Base-by-base conservation (phyloP, 2,329 filamentous ascomycete species). In the Ophiostoma tasmaniense region DNA sequence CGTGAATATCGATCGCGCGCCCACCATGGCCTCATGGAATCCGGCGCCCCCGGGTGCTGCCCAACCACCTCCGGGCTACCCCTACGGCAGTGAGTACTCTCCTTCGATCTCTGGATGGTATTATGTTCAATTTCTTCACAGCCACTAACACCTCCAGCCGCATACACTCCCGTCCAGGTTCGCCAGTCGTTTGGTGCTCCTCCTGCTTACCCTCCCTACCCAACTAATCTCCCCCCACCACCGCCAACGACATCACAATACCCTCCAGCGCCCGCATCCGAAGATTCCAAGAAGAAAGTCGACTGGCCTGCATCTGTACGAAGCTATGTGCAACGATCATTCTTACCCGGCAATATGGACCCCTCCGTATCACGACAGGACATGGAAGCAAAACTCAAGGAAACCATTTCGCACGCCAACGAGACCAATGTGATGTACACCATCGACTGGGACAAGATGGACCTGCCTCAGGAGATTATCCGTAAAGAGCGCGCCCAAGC, bases 301-400 rank as follows among this genome's bases (percentile, higher is more conserved):
- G 87, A 90, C 74, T 98, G 92, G 89, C 89, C 93, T 39, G 82
- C 86, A 61, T 86, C 89, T n/a, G 92, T 98, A 71, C 90, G 93
- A 74, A 83, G 85, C 73, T 98, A 97, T 80, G 94, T 98, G 39
- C 90, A 93, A 75, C 89, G 93, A 75, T 93, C 93, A 33, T 98
- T 98, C 77, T 87, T 91, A 66, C 85, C 87, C 33, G 85, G 88
- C 70, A 91, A 93, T 76, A 81, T 88, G 73, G 84, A 90, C 71
- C 75, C 84, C 5, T 84, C 85, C 52, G 85, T 93, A 64, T 78
- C 81, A 66, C 85, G 85, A 67, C 75, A 83, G 67, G 92, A 96
- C 69, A 90, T 97, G 83, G 90, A 97, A 78, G 82, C 83, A 71
- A 96, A 93, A 76, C 82, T 99, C 72, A 97, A 94, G 79, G 82